Evolutionary conservation across 2,329 filamentous ascomycete species (phyloP).

Genomic region (Aureobasidium sp.): DNA sequence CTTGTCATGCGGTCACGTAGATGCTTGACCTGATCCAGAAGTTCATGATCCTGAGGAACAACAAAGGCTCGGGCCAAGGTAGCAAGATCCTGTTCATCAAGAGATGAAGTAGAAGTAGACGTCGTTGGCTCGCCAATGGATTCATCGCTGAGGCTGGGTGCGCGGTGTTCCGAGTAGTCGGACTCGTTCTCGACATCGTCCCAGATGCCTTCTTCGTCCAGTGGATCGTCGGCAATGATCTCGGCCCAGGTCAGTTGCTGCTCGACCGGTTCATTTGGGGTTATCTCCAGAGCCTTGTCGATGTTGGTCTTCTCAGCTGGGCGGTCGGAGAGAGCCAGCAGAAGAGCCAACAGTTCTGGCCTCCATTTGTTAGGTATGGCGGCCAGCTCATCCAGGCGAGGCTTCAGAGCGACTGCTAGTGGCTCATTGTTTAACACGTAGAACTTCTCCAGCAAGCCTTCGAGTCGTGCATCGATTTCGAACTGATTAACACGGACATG

Average conservation of each 20-base stretch:
- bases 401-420: conserved; percentile 59
- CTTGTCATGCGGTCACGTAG: not conserved
- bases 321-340: conserved; percentile 73
- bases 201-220: conserved; percentile 63
- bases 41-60: conserved; percentile 20
- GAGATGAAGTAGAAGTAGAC: conserved; percentile 29
- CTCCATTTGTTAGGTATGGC: conserved; percentile 52
- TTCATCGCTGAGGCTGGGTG: conserved; percentile 27
- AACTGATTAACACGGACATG: conserved; percentile 41
- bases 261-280: conserved; percentile 39
- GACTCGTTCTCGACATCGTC: conserved; percentile 55
- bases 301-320: conserved; percentile 63
- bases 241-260: conserved; percentile 64
- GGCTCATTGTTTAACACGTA: conserved; percentile 69
- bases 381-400: conserved; percentile 52
- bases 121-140: conserved; percentile 19
- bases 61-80: conserved; percentile 27
- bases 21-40: conserved; percentile 31
- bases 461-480: conserved; percentile 32
- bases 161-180: conserved; percentile 56
- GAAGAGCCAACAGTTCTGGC: conserved; percentile 68
- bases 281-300: conserved; percentile 16
- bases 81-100: conserved; percentile 29
- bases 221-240: conserved; percentile 66
- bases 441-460: conserved; percentile 72